Conservation (phyloP, 768 basidiomycete species). For the Auricularia sp. region DNA sequence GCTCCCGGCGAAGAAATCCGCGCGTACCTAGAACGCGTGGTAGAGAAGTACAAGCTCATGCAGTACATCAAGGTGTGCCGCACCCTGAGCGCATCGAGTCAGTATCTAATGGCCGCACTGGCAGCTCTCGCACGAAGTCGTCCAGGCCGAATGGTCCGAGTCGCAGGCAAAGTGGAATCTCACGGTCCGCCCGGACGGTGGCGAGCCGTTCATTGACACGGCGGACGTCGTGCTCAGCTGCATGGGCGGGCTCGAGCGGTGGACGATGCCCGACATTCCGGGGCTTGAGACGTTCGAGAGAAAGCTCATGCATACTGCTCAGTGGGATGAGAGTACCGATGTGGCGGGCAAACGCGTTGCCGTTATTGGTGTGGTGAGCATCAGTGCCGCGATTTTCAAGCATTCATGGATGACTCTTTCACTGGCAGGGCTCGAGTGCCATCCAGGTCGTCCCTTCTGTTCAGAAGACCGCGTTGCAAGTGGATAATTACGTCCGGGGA, state of each 20-base stretch:
- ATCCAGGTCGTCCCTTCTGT: too few relatives aligned
- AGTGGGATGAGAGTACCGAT: constrained; percentile 35
- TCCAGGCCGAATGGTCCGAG: constrained; percentile 10
- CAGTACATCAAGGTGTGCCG: constrained; percentile 42
- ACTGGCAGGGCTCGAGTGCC: too few relatives aligned
- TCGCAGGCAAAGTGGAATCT: too few relatives aligned
- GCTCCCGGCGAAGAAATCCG: constrained; percentile 50
- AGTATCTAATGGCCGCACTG: too few relatives aligned
- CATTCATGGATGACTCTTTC: too few relatives aligned
- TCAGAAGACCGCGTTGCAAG: too few relatives aligned
- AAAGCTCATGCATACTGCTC: constrained; percentile 50
- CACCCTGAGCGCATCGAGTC: too few relatives aligned
- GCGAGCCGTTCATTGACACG: constrained; percentile 40
- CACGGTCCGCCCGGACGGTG: constrained; percentile 6
- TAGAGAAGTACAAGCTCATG: constrained; percentile 45
- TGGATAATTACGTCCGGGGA: too few relatives aligned
- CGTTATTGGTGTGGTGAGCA: too few relatives aligned
- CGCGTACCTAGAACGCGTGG: constrained; percentile 40
- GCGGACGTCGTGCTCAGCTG: constrained; percentile 49
- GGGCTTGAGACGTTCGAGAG: constrained; percentile 50
- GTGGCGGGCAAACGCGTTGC: constrained; percentile 20
- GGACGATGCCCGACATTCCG: constrained; percentile 58
- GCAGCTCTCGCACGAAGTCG: not conserved
- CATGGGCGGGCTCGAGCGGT: constrained; percentile 42
- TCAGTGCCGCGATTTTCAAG: too few relatives aligned